Conservation (phyloP, 2,329 filamentous ascomycete genomes). For the Incumbomyces delicatus region DNA sequence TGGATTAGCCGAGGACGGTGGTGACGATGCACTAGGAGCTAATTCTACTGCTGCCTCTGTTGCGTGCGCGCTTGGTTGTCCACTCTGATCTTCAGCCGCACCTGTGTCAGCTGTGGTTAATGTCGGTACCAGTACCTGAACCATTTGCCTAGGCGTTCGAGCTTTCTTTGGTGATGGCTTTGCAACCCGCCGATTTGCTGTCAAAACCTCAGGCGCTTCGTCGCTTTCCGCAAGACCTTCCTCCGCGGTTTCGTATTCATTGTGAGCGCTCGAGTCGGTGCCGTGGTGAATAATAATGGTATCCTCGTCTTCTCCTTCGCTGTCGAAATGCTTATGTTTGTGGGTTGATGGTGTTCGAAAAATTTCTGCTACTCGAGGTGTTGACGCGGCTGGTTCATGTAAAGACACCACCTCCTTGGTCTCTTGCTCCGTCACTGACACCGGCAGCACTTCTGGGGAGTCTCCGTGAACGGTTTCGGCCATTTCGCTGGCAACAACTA, state of each 20-base stretch:
- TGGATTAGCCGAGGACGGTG: no score
- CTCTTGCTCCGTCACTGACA: no score
- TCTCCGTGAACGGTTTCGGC: no score
- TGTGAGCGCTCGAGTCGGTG: slow-evolving; percentile 3
- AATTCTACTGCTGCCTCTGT: no score
- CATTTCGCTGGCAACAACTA: no score
- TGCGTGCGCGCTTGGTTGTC: no score
- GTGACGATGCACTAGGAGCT: no score
- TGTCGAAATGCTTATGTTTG: slow-evolving; percentile 12
- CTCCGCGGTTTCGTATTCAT: neutral
- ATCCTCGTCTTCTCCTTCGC: slow-evolving; percentile 9
- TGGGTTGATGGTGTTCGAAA: neutral
- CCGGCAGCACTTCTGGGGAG: no score
- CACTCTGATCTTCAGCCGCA: no score
- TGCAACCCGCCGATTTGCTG: slow-evolving; percentile 4
- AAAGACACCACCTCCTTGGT: neutral
- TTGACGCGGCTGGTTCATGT: slow-evolving; percentile 1
- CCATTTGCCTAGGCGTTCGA: neutral
- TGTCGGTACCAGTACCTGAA: neutral
- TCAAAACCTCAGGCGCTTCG: slow-evolving; percentile 12
- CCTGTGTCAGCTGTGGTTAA: no score
- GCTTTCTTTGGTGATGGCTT: neutral
- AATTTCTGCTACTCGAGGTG: neutral
- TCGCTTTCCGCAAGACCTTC: slow-evolving; percentile 6
- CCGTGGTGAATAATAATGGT: slow-evolving; percentile 4